Conservation (phyloP, 1,284 basidiomycete species). For the Hymenochaete sp. region DNA sequence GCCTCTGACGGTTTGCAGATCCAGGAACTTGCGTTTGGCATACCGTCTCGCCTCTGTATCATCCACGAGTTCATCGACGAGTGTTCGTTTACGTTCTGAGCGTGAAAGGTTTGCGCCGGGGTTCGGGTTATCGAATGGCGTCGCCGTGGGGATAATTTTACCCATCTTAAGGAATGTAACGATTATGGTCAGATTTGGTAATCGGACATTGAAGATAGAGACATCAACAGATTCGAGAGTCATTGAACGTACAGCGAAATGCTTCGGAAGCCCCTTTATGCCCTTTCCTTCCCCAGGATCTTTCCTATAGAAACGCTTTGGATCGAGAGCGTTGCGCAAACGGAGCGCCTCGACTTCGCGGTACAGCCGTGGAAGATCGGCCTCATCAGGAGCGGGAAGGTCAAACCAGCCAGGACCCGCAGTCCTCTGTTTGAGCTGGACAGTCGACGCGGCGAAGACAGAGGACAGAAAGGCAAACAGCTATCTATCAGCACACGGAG, state of each 20-base stretch:
- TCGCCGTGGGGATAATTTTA: slow-evolving; percentile 69
- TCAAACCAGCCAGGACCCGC: slow-evolving; percentile 87
- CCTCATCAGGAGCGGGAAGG: slow-evolving; percentile 75
- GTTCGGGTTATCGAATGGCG: slow-evolving; percentile 69
- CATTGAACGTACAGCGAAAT: slow-evolving; percentile 68
- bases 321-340: slow-evolving; percentile 87
- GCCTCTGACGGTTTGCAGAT: slow-evolving; percentile 66
- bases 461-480: not conserved
- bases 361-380: slow-evolving; percentile 75
- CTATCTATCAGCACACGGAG: not conserved
- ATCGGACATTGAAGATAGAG: not conserved
- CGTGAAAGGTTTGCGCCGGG: slow-evolving; percentile 57
- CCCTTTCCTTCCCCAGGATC: slow-evolving; percentile 79
- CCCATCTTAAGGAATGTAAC: slow-evolving; percentile 56
- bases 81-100: slow-evolving; percentile 63
- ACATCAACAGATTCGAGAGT: slow-evolving; percentile 9
- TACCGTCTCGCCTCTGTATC: slow-evolving; percentile 83
- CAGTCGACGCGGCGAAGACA: slow-evolving; percentile 1
- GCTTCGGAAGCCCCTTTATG: slow-evolving; percentile 79
- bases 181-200: slow-evolving; percentile 6
- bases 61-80: slow-evolving; percentile 85
- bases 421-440: slow-evolving; percentile 62
- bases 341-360: slow-evolving; percentile 91
- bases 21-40: slow-evolving; percentile 90
- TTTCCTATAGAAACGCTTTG: slow-evolving; percentile 89